These are phyloP conservation scores for Davidsoniella neocaledoniae DNA, from an alignment of 2,329 filamentous ascomycete species.

Conservation along the genomic window DNA sequence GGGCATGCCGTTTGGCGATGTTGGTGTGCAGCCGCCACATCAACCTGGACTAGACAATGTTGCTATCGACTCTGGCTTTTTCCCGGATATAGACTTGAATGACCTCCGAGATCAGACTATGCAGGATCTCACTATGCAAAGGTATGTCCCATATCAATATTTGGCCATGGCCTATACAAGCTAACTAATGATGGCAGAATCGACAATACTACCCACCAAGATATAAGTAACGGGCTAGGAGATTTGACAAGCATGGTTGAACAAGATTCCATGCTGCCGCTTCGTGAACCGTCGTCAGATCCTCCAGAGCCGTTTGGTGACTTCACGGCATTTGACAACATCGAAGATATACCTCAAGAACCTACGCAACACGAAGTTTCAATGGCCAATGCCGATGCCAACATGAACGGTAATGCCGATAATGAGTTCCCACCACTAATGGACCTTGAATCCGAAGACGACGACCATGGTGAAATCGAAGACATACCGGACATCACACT, in stretches of 20 bases:
- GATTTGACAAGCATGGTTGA: constrained; percentile 1
- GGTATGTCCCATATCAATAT: constrained; percentile 18
- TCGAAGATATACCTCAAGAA: constrained; percentile 2
- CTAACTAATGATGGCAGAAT: constrained; percentile 15
- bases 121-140: constrained; percentile 27
- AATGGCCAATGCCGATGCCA: constrained; percentile 1
- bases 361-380: constrained; percentile 5
- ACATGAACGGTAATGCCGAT: not conserved
- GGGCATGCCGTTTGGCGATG: constrained; percentile 37
- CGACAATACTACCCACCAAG: constrained; percentile 18
- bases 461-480: constrained; percentile 10
- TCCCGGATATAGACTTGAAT: constrained; percentile 28
- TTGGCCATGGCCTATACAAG: not conserved
- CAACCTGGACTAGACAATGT: constrained; percentile 25
- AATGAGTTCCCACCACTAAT: constrained; percentile 4
- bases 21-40: constrained; percentile 19
- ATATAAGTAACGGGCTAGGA: constrained; percentile 6
- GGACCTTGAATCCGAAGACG: constrained; percentile 9
- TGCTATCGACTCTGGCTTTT: constrained; percentile 34
- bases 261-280: not conserved
- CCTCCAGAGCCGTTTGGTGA: constrained; percentile 10
- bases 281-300: constrained; percentile 7
- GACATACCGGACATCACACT: constrained; percentile 5
- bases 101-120: constrained; percentile 25
- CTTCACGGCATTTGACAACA: constrained; percentile 8